A percentile compares a stretch with the other conserved stretches of the same genome.
These are phyloP conservation scores for Aspergillus taichungensis DNA, from an alignment of 495 filamentous ascomycete genomes.

Conservation along the genomic window DNA sequence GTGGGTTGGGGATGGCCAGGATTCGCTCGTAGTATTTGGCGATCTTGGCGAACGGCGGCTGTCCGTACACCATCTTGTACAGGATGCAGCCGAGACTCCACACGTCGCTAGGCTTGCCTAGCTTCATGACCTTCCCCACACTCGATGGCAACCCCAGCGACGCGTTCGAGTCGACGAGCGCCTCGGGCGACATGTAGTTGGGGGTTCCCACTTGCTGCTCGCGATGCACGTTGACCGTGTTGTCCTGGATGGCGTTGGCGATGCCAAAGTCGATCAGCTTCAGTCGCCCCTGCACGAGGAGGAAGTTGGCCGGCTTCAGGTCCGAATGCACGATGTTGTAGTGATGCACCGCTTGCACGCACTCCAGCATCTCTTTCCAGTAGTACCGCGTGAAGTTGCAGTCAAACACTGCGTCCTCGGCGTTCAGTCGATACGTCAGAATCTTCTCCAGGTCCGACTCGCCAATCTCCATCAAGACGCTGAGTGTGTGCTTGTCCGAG, in stretches of 20 bases:
- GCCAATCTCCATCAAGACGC: constrained; percentile 95
- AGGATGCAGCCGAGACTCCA: constrained; percentile 95
- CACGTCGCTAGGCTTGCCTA: constrained; percentile 91
- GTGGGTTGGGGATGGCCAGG: constrained; percentile 82
- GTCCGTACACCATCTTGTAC: constrained; percentile 95
- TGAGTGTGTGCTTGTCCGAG: constrained; percentile 73
- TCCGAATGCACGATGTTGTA: constrained; percentile 92
- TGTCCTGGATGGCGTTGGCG: constrained; percentile 91
- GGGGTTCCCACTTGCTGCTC: constrained; percentile 92
- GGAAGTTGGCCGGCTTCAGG: constrained; percentile 91
- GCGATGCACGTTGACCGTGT: constrained; percentile 95
- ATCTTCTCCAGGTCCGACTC: constrained; percentile 91
- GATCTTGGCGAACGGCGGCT: constrained; percentile 88
- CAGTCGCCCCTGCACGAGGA: constrained; percentile 72
- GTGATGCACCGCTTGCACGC: constrained; percentile 78
- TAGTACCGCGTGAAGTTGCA: constrained; percentile 88
- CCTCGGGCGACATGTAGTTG: constrained; percentile 98
- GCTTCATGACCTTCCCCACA: constrained; percentile 76
- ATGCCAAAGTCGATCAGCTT: constrained; percentile 97
- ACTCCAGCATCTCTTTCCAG: constrained; percentile 99
- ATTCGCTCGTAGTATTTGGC: constrained; percentile 65
- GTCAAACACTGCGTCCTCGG: constrained; percentile 71
- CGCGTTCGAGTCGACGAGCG: constrained; percentile 78
- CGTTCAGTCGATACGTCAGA: constrained; percentile 60
- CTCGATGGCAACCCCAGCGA: constrained; percentile 45